A percentile compares a stretch with the other conserved stretches of the same genome.
phyloP scores from a whole-genome alignment of 371 early-diverging fungal species.

The Mucor lusitanicus region DNA sequence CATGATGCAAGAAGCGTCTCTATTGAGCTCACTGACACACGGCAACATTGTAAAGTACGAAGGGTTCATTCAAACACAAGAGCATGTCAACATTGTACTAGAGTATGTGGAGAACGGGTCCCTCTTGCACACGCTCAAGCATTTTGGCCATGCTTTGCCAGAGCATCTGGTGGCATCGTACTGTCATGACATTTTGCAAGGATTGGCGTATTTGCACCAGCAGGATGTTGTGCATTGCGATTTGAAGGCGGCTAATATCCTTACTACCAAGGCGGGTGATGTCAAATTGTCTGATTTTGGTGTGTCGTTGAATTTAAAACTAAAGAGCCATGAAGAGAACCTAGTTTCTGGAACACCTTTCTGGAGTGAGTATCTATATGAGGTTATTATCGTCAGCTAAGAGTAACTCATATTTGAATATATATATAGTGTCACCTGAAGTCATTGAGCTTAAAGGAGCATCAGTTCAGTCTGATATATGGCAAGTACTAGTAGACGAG shows the following conservation, averaged over 20 bases:
- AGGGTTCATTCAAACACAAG: constrained; percentile 79
- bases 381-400: too few relatives aligned
- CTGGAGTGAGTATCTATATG: constrained; percentile 71
- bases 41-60: constrained; percentile 87
- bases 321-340: constrained; percentile 66
- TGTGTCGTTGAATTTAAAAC: constrained; percentile 81
- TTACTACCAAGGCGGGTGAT: constrained; percentile 91
- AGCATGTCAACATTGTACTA: constrained; percentile 82
- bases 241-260: constrained; percentile 95
- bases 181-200: constrained; percentile 86
- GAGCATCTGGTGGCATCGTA: constrained; percentile 91
- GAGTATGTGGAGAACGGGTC: constrained; percentile 97
- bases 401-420: neutral
- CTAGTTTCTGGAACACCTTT: constrained; percentile 89
- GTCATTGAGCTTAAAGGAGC: constrained; percentile 86
- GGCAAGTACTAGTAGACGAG: constrained; percentile 37
- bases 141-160: constrained; percentile 86
- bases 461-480: constrained; percentile 87
- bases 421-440: constrained; percentile 86
- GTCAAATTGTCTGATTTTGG: constrained; percentile 97
- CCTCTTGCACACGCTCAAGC: constrained; percentile 82
- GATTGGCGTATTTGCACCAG: constrained; percentile 89
- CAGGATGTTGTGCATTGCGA: constrained; percentile 91
- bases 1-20: constrained; percentile 64
- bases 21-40: constrained; percentile 74